phyloP scores from a whole-genome alignment of 129 eudicot genomes.

The Tagetes patula region DNA sequence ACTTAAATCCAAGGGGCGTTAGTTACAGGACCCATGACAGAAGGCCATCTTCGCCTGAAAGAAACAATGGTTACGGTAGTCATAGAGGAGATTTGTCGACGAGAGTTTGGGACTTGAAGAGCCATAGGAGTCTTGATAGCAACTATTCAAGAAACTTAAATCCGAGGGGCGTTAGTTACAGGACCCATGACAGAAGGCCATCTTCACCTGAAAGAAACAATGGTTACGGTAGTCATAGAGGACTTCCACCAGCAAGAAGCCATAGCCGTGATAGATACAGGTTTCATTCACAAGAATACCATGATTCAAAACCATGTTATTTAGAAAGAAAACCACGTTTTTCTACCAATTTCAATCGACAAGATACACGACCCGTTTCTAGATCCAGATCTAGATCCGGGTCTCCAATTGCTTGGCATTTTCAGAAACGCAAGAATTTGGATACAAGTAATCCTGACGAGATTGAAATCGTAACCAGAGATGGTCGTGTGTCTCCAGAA shows the following conservation, averaged over 20 bases:
- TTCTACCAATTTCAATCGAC: slow-evolving; percentile 46
- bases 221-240: slow-evolving; percentile 31
- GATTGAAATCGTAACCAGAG: slow-evolving; percentile 40
- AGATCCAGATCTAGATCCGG: slow-evolving; percentile 57
- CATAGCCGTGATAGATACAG: slow-evolving; percentile 44
- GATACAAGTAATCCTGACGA: slow-evolving; percentile 37
- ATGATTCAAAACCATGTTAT: slow-evolving; percentile 42
- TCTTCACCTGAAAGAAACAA: slow-evolving; percentile 55
- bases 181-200: slow-evolving; percentile 41
- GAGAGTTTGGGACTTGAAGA: slow-evolving; percentile 40
- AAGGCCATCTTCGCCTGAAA: slow-evolving; percentile 50
- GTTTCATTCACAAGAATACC: slow-evolving; percentile 43
- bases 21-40: slow-evolving; percentile 37
- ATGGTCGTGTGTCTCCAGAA: slow-evolving; percentile 40
- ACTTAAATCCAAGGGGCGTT: slow-evolving; percentile 35
- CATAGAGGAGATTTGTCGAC: slow-evolving; percentile 28
- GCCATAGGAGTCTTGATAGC: slow-evolving; percentile 38
- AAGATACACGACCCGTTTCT: slow-evolving; percentile 33
- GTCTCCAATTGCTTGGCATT: slow-evolving; percentile 63
- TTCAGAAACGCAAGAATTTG: slow-evolving; percentile 38
- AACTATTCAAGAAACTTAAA: slow-evolving; percentile 33
- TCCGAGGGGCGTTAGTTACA: slow-evolving; percentile 34
- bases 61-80: slow-evolving; percentile 41
- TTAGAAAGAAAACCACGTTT: slow-evolving; percentile 42
- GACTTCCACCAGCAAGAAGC: slow-evolving; percentile 38